phyloP scores from a whole-genome alignment of 345 rosid genomes.

The Eucalyptus tenuipes region DNA sequence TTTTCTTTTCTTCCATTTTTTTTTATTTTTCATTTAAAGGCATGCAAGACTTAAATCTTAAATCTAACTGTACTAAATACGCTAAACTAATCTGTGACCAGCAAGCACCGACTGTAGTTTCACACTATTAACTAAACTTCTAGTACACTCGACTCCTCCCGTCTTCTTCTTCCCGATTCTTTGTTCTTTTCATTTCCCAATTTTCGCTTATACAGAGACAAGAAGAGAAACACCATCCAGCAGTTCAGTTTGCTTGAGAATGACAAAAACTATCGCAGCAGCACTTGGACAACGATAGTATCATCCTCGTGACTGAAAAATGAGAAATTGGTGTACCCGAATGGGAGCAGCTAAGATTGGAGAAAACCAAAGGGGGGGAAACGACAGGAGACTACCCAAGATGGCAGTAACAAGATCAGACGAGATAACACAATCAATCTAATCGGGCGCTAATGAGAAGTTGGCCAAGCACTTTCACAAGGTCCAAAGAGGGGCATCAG shows the following conservation, averaged over 20 bases:
- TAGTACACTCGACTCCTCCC: not conserved
- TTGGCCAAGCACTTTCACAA: not conserved
- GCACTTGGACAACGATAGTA: not conserved
- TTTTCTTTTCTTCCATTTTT: not conserved
- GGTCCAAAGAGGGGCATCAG: not conserved
- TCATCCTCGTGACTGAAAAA: not conserved
- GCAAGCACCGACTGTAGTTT: not conserved
- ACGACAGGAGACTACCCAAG: not conserved
- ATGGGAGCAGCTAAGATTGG: not conserved
- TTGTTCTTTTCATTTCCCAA: not conserved
- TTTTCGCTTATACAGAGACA: not conserved
- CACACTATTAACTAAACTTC: not conserved
- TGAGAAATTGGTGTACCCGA: not conserved
- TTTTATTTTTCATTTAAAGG: not conserved
- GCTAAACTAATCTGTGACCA: not conserved
- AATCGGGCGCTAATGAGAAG: not conserved
- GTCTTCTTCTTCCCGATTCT: not conserved
- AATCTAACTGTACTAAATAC: not conserved
- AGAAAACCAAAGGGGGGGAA: not conserved
- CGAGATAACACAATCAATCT: not conserved
- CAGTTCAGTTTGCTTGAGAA: not conserved
- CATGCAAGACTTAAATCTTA: not conserved
- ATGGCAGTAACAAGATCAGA: not conserved
- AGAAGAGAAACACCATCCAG: not conserved
- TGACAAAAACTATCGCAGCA: not conserved